phyloP scores from a whole-genome alignment of 2,329 filamentous ascomycete species.

The Cordyceps sp. region DNA sequence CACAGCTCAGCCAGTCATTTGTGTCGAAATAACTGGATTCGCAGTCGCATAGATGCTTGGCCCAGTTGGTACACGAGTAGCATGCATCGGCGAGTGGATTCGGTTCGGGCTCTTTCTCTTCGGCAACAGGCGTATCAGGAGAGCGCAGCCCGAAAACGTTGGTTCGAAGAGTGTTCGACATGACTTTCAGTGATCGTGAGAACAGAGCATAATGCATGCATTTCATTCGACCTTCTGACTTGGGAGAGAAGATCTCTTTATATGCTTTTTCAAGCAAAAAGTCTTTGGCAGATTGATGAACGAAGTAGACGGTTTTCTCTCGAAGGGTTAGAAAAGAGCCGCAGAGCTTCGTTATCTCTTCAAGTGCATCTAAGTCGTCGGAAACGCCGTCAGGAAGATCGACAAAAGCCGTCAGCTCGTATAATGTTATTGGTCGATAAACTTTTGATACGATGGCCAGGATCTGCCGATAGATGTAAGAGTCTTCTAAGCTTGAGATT shows the following conservation, averaged over 20 bases:
- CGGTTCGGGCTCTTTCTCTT: constrained; percentile 1
- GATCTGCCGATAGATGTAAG: constrained; percentile 14
- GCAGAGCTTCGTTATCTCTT: constrained; percentile 15
- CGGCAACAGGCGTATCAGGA: constrained; percentile 1
- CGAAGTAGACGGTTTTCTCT: constrained; percentile 14
- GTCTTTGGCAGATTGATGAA: constrained; percentile 27
- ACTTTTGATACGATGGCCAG: constrained; percentile 13
- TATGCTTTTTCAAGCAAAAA: constrained; percentile 1
- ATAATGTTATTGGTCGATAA: constrained; percentile 19
- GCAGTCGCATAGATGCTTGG: constrained; percentile 3
- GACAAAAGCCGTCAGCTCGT: constrained; percentile 14
- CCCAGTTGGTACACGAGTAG: constrained; percentile 5
- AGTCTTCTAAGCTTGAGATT: constrained; percentile 12
- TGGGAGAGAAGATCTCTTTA: not conserved
- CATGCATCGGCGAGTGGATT: constrained; percentile 2
- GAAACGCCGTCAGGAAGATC: constrained; percentile 2
- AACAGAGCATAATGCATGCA: not conserved
- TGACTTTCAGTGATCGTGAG: not conserved
- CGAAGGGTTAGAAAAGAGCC: constrained; percentile 22
- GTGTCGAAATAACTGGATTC: not conserved
- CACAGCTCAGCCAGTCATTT: not conserved
- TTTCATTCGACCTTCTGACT: too few species aligned
- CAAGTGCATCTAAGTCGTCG: constrained; percentile 5
- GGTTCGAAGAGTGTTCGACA: not conserved
- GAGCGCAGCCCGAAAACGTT: constrained; percentile 11